Conservation (phyloP, 2,329 filamentous ascomycete genomes). For the Phialophora expanda region DNA sequence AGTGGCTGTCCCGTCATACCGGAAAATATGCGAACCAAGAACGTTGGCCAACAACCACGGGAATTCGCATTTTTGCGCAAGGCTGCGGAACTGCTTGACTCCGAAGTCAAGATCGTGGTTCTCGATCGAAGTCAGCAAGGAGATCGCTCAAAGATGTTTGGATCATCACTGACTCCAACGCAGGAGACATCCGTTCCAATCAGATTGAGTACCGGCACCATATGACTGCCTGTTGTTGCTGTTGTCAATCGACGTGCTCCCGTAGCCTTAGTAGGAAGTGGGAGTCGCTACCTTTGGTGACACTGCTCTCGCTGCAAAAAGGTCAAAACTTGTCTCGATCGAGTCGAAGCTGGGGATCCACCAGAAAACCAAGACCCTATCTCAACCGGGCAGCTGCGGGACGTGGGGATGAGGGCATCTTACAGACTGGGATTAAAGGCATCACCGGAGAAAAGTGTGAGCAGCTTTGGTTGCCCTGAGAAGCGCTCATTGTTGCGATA, state of each 20-base stretch:
- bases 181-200: conserved; percentile 81
- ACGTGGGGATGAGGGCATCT: neutral
- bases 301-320: conserved; percentile 70
- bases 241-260: conserved; percentile 19
- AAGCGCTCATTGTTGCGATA: conserved; percentile 70
- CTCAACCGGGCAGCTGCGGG: neutral
- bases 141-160: neutral
- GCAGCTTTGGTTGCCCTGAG: conserved; percentile 65
- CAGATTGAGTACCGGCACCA: conserved; percentile 82
- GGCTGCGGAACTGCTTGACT: conserved; percentile 75
- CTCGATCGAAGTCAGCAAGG: conserved; percentile 46
- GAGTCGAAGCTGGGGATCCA: neutral
- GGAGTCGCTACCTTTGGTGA: conserved; percentile 73
- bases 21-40: conserved; percentile 21
- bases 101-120: conserved; percentile 96
- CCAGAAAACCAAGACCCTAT: neutral
- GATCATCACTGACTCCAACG: conserved; percentile 67
- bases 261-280: neutral
- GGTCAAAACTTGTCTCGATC: neutral
- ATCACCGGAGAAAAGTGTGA: conserved; percentile 89
- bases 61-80: conserved; percentile 76
- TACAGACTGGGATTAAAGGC: conserved; percentile 83
- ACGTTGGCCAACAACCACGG: conserved; percentile 92
- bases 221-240: conserved; percentile 62
- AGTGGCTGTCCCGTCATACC: neutral